Evolutionary conservation across 75 land plant species (phyloP).

Genomic region (Azolla pinnata): DNA sequence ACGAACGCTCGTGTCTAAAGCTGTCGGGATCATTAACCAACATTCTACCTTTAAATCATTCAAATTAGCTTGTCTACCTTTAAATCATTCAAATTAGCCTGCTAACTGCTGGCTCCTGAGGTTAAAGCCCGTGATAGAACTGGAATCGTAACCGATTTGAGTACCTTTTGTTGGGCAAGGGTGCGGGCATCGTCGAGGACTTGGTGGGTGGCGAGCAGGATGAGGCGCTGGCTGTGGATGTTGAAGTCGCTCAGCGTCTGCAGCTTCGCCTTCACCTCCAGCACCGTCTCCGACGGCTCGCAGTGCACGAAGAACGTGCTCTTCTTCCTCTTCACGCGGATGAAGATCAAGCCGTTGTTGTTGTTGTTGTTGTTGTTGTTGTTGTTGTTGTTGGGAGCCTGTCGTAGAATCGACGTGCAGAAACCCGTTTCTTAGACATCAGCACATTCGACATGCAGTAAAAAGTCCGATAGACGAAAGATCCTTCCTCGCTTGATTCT

Average conservation of each 20-base stretch:
- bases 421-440: too few relatives aligned
- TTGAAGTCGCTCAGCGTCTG: constrained; percentile 68
- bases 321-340: constrained; percentile 85
- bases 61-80: too few relatives aligned
- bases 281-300: constrained; percentile 72
- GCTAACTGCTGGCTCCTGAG: background rate
- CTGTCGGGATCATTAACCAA: too few relatives aligned
- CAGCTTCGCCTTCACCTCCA: constrained; percentile 80
- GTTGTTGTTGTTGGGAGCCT: too few relatives aligned
- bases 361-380: background rate
- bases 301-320: constrained; percentile 91
- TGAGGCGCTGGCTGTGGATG: constrained; percentile 54
- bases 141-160: background rate
- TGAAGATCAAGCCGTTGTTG: constrained; percentile 42
- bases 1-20: too few relatives aligned
- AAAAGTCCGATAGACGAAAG: too few relatives aligned
- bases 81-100: background rate
- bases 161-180: constrained; percentile 90
- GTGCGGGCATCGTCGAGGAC: constrained; percentile 76
- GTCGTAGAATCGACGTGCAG: too few relatives aligned
- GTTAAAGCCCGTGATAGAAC: background rate
- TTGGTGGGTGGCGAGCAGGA: constrained; percentile 43
- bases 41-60: too few relatives aligned
- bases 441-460: too few relatives aligned
- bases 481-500: too few relatives aligned